Base-by-base conservation (phyloP, 805 yeast species). In the Ogataea angusta region DNA sequence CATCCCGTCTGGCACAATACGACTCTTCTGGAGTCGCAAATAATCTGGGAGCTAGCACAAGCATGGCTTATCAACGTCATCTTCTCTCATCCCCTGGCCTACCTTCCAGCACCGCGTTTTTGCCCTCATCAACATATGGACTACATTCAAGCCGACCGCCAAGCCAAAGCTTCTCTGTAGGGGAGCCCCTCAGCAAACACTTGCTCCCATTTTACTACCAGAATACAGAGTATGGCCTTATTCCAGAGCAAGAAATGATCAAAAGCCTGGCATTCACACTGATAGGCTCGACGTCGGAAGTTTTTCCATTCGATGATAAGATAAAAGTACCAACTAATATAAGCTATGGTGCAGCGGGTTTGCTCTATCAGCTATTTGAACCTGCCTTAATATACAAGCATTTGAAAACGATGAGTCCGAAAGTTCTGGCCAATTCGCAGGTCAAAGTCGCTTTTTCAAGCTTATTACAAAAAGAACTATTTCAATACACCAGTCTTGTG, bases 341-440 rank as follows among this genome's bases (percentile, higher is more conserved):
- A 12, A 75, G 80, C 18, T 73, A 72, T 45, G 75, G 88, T 5
- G 66, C 75, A 17, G 69, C 81, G 32, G 79, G 80, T 0, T 51
- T 79, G 19, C 58, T 86, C 23, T 76, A 72, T 41, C 59, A 69
- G 19, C 62, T 85, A 1, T 64, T 82, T 29, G 96, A 89, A 58
- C 83, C 88, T 1, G 91, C 86, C 0, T 61, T 89, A 24, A 62
- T 88, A 3, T 86, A 75, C 60, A 70, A 72, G 37, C 59, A 66
- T 30, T 60, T 87, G 25, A 60, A 57, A 4, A 37, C 12, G 51
- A 54, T 15, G 47, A 51, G 16, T 36, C 52, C 30, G 58, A 43
- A 24, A 15, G 60, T 48, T 50, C 62, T 28, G 24, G 26, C 35
- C 3, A 41, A 51, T 13, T 74, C 83, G 3, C 81, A 85, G 7